phyloP scores from a whole-genome alignment of 1,284 basidiomycete species.

The Boletellus deceptivus region DNA sequence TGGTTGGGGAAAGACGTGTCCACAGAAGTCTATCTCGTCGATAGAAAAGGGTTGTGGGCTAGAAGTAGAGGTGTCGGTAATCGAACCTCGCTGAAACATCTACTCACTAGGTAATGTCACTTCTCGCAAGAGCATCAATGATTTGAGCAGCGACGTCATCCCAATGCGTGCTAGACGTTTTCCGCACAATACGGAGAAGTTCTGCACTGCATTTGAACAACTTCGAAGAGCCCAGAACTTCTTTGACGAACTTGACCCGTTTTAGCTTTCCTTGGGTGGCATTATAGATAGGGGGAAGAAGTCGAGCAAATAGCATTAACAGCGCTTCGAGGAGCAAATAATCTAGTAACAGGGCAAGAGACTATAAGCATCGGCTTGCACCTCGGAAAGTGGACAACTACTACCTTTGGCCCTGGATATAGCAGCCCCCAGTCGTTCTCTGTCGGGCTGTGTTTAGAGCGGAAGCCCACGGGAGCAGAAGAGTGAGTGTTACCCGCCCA shows the following conservation, averaged over 20 bases:
- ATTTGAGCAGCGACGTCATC: conserved; percentile 49
- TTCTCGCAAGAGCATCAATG: conserved; percentile 44
- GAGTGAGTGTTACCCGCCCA: conserved; percentile 37
- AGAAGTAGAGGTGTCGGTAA: conserved; percentile 3
- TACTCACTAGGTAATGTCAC: conserved; percentile 50
- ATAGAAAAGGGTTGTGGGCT: conserved; percentile 63
- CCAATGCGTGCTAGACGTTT: conserved; percentile 48
- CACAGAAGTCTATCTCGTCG: conserved; percentile 40
- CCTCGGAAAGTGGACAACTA: neutral
- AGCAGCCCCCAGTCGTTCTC: conserved; percentile 35
- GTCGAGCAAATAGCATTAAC: conserved; percentile 52
- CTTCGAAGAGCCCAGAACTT: conserved; percentile 44
- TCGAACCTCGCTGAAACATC: neutral
- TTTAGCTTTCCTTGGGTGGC: conserved; percentile 35
- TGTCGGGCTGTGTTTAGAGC: conserved; percentile 14
- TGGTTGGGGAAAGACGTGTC: conserved; percentile 32
- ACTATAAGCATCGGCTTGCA: conserved; percentile 3
- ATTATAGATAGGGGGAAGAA: conserved; percentile 47
- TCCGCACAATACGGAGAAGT: conserved; percentile 44
- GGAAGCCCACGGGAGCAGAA: neutral
- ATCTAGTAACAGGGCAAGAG: conserved; percentile 35
- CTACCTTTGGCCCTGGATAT: conserved; percentile 36
- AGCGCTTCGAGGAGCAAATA: conserved; percentile 56
- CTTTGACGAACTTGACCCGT: conserved; percentile 47
- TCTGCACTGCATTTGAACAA: conserved; percentile 35